Evolutionary conservation across 495 filamentous ascomycete species (phyloP).

Genomic region (Penicillium arizonense): DNA sequence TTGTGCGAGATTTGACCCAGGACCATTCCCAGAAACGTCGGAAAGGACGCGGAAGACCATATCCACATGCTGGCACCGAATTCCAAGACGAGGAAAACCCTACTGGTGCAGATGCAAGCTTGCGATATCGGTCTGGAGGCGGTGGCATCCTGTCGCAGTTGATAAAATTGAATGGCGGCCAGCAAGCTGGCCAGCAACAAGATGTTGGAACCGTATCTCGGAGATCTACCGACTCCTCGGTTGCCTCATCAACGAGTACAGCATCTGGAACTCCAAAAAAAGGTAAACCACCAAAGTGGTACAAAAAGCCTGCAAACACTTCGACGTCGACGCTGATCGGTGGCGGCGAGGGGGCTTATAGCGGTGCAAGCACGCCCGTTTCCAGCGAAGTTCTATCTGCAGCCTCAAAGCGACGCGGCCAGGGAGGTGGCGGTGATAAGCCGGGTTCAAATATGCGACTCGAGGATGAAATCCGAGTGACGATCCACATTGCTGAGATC

Average conservation of each 20-base stretch:
- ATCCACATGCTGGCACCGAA: conserved; percentile 12
- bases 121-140: conserved; percentile 25
- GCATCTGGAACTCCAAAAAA: conserved; percentile 20
- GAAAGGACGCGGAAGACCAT: conserved; percentile 17
- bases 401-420: conserved; percentile 28
- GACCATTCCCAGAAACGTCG: conserved; percentile 26
- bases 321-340: conserved; percentile 28
- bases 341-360: conserved; percentile 13
- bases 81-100: conserved; percentile 13
- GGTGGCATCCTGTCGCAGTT: conserved; percentile 37
- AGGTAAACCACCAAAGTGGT: conserved; percentile 30
- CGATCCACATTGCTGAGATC: conserved; percentile 79
- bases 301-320: conserved; percentile 29
- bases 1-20: conserved; percentile 34
- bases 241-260: neutral
- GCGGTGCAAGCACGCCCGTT: conserved; percentile 31
- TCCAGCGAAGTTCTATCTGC: conserved; percentile 27
- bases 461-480: conserved; percentile 70
- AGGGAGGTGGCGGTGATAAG: conserved; percentile 9
- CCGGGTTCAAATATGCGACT: conserved; percentile 19
- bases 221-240: conserved; percentile 11
- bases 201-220: conserved; percentile 5
- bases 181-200: conserved; percentile 4
- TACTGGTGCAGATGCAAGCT: conserved; percentile 11
- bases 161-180: conserved; percentile 24